These are phyloP conservation scores for Albophoma yamanashiensis DNA, from an alignment of 2,329 filamentous ascomycete species.

Conservation along the genomic window DNA sequence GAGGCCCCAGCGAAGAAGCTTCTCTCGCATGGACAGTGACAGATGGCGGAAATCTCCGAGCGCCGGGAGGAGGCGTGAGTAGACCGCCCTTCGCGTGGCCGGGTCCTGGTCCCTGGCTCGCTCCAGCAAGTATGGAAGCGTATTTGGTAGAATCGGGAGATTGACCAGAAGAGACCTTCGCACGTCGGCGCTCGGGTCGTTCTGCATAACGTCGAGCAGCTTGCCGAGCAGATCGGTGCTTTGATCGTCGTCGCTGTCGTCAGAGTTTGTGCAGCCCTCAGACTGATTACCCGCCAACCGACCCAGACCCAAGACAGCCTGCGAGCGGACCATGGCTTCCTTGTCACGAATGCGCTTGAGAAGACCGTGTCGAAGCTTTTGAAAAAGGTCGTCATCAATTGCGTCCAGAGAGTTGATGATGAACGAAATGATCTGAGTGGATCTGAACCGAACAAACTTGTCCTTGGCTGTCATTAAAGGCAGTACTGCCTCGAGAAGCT, in stretches of 20 bases:
- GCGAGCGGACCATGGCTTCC: conserved; percentile 81
- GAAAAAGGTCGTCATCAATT: conserved; percentile 86
- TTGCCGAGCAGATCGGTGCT: conserved; percentile 67
- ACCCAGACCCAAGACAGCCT: conserved; percentile 85
- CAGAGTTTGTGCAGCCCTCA: conserved; percentile 58
- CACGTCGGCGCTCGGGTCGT: conserved; percentile 91
- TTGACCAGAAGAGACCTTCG: conserved; percentile 81
- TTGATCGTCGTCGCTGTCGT: conserved; percentile 54
- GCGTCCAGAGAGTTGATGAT: conserved; percentile 87
- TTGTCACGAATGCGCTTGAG: conserved; percentile 86
- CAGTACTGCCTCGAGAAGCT: conserved; percentile 62
- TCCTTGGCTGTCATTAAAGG: conserved; percentile 79
- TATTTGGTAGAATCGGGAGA: conserved; percentile 73
- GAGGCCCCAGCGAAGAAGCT: conserved; percentile 87
- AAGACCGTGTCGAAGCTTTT: conserved; percentile 67
- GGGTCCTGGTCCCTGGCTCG: conserved; percentile 82
- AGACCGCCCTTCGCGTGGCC: conserved; percentile 73
- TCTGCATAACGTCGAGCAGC: conserved; percentile 78
- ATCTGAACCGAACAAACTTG: conserved; percentile 81
- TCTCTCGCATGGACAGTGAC: conserved; percentile 88
- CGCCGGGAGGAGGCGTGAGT: conserved; percentile 75
- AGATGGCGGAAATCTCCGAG: conserved; percentile 91
- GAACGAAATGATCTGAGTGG: conserved; percentile 82
- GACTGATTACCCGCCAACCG: conserved; percentile 70
- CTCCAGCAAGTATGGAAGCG: conserved; percentile 80